Conservation (phyloP, 169 alveolate genomes). For the Condylostoma magnum region DNA sequence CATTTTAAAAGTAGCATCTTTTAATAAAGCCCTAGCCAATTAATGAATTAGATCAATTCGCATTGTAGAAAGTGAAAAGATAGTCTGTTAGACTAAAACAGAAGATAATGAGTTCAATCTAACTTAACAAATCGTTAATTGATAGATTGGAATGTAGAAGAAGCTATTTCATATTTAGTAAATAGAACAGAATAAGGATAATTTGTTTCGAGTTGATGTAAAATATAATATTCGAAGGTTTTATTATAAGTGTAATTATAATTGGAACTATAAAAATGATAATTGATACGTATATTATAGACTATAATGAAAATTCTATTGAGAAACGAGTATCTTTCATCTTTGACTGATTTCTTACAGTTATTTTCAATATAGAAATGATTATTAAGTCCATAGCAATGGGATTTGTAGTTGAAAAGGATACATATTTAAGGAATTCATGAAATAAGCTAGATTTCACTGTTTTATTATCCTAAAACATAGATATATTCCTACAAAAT, state of each 20-base stretch:
- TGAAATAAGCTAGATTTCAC: slow-evolving; percentile 84
- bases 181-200: background rate
- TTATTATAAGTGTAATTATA: background rate
- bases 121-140: too few species aligned
- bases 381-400: slow-evolving; percentile 61
- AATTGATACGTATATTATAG: slow-evolving; percentile 20
- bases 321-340: background rate
- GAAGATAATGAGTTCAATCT: too few species aligned
- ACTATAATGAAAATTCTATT: background rate
- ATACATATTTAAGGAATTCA: slow-evolving; percentile 77
- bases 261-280: slow-evolving; percentile 2
- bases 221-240: background rate
- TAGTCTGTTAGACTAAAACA: too few species aligned
- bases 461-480: slow-evolving; percentile 66
- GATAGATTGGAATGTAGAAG: too few species aligned
- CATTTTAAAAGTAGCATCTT: background rate
- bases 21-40: background rate
- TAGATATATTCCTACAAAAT: slow-evolving; percentile 63
- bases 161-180: slow-evolving; percentile 15
- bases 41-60: too few species aligned
- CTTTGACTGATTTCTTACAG: slow-evolving; percentile 64
- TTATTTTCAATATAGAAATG: slow-evolving; percentile 66
- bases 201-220: background rate
- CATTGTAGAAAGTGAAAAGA: too few species aligned
- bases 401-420: slow-evolving; percentile 76